phyloP scores from a whole-genome alignment of 257 asterid species.

The Rhazya stricta region DNA sequence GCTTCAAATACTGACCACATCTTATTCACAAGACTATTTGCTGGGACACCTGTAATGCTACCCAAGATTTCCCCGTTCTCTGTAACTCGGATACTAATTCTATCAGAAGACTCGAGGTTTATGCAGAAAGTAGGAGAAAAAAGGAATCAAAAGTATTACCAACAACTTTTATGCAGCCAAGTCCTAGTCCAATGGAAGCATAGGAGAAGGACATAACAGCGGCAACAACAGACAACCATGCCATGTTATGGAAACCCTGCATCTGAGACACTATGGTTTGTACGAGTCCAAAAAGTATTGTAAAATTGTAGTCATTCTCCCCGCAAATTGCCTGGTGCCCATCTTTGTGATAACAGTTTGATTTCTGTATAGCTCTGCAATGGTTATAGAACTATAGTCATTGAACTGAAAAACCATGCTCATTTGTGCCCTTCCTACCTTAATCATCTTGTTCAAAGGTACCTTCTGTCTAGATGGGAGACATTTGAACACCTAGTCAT shows the following conservation, averaged over 20 bases:
- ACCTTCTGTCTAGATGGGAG: no score
- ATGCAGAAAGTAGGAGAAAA: background rate
- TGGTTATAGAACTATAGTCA: background rate
- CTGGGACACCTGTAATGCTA: slow-evolving; percentile 48
- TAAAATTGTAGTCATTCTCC: slow-evolving; percentile 35
- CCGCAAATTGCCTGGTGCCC: slow-evolving; percentile 50
- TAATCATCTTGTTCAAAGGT: no score
- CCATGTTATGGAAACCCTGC: slow-evolving; percentile 58
- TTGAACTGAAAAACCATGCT: no score
- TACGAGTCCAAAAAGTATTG: slow-evolving; percentile 50
- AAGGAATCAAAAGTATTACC: slow-evolving; percentile 25
- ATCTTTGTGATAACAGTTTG: slow-evolving; percentile 61
- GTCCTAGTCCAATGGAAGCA: slow-evolving; percentile 56
- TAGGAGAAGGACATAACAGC: slow-evolving; percentile 71
- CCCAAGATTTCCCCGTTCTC: slow-evolving; percentile 69
- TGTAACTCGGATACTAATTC: slow-evolving; percentile 19
- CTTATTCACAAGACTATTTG: slow-evolving; percentile 37
- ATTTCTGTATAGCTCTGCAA: slow-evolving; percentile 62
- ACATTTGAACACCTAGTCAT: no score
- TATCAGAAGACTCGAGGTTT: background rate
- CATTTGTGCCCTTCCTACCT: no score
- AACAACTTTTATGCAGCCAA: slow-evolving; percentile 69
- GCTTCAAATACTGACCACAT: slow-evolving; percentile 57
- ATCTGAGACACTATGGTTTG: slow-evolving; percentile 59
- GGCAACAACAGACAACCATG: slow-evolving; percentile 62